Evolutionary conservation across 2,329 filamentous ascomycete genomes (phyloP), one percentile per base, ranked within the genome.

Genomic region (Penicillium sp.): DNA sequence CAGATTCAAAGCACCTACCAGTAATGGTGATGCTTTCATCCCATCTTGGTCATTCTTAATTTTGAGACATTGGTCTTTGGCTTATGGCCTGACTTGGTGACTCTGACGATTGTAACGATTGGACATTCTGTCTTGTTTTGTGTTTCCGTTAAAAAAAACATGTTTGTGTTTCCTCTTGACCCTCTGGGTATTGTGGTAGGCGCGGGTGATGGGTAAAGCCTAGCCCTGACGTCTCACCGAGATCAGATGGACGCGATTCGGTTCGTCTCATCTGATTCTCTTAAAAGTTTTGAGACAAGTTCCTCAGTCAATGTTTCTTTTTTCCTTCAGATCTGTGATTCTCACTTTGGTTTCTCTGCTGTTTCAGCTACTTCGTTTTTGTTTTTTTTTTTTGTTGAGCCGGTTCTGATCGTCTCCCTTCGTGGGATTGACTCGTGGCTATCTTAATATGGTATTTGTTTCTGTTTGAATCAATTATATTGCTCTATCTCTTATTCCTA

Each of bases 321-420:
- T 57, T 41, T 51, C 49, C 23, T 57, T 58, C 9, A 9, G 31
- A 45, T 45, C 8, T 47, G 29, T 52, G 49, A 31, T 37, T 41
- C 15, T 15, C 21, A 54, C 38, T 42, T 56, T 52, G 42, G 51
- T 42, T 56, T 42, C 46, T 47, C 19, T 58, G 33, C 21, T 54
- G 52, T 48, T 47, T 29, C 12, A 25, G 9, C 58, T 57, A 17
- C 13, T 35, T 35, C 2, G 17, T 50, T 17, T 35, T 50, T 46
- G 48, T 51, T 38, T 50, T 52, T 50, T 57, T 43, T 58, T 59
- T 62, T 65, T 60, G 62, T 60, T 46, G 50, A 69, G 77, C 74
- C 78, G 76, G 73, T 78, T 81, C 80, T 82, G 79, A 81, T 70
- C 60, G 79, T 81, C 79, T 81, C 78, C 77, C 35, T 31, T 23